phyloP scores from a whole-genome alignment of 441 rosid species.

The Croton setiger region DNA sequence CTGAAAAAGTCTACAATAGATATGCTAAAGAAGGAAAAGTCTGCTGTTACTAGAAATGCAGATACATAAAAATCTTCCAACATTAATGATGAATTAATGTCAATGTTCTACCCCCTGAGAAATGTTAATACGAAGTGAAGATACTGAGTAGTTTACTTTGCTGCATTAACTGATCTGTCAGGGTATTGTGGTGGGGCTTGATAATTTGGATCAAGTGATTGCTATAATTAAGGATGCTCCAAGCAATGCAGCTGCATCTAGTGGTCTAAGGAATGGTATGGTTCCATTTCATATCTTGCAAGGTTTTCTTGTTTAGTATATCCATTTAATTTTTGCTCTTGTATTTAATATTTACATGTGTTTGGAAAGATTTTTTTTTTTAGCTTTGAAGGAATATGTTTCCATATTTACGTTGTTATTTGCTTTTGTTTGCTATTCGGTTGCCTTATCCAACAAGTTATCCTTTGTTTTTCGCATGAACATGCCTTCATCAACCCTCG shows the following conservation, averaged over 20 bases:
- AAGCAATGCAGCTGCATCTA: slow-evolving; percentile 66
- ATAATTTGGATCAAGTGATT: slow-evolving; percentile 76
- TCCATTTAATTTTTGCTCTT: neutral
- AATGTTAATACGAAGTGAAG: no score
- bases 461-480: neutral
- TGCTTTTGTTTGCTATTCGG: neutral
- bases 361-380: neutral
- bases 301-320: neutral
- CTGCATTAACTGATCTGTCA: slow-evolving; percentile 21
- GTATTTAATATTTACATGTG: neutral
- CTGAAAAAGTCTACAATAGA: no score
- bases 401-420: neutral
- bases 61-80: no score
- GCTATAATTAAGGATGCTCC: slow-evolving; percentile 56
- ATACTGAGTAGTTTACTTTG: no score
- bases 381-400: neutral
- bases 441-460: neutral
- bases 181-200: slow-evolving; percentile 90
- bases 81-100: no score
- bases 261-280: slow-evolving; percentile 60
- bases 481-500: no score
- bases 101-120: no score
- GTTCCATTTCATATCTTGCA: slow-evolving; percentile 3
- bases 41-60: no score
- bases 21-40: no score